Percentiles rank a stretch among this genome's conserved stretches.
phyloP scores from a whole-genome alignment of 1,139 yeast species.

The Starmera stellimalicola region DNA sequence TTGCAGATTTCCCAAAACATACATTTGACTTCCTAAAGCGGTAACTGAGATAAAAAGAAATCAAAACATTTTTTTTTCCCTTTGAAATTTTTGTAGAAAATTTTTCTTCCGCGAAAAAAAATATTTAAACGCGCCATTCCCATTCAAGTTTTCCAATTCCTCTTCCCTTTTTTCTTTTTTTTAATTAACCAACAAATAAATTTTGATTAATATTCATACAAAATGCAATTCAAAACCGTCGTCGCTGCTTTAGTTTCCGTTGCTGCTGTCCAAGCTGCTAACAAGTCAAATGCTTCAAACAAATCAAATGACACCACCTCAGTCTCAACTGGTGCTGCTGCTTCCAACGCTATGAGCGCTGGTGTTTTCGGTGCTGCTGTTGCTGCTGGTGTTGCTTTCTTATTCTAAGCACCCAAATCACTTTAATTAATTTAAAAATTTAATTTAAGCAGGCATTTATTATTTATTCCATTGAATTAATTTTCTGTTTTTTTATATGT shows the following conservation, averaged over 20 bases:
- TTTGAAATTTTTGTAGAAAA: no score
- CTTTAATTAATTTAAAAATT: no score
- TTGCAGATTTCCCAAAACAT: no score
- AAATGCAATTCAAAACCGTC: conserved; percentile 55
- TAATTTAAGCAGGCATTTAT: conserved; percentile 1
- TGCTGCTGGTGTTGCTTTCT: conserved; percentile 65
- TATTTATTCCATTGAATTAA: neutral
- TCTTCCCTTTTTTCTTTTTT: neutral
- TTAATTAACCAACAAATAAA: neutral
- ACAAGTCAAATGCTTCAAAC: conserved; percentile 27
- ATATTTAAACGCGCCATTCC: no score
- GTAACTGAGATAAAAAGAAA: no score
- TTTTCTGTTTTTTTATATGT: neutral
- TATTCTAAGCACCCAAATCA: conserved; percentile 36
- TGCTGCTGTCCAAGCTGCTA: conserved; percentile 40
- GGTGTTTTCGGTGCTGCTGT: conserved; percentile 67
- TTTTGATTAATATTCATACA: conserved; percentile 7
- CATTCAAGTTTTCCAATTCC: no score
- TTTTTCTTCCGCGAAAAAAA: no score
- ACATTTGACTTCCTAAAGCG: no score
- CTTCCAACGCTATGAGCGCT: conserved; percentile 42
- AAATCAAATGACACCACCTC: conserved; percentile 27
- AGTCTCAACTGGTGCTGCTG: conserved; percentile 44
- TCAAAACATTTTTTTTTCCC: no score
- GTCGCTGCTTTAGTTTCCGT: conserved; percentile 38